phyloP scores from a whole-genome alignment of 1,284 basidiomycete genomes.

The Schizophyllum commune region DNA sequence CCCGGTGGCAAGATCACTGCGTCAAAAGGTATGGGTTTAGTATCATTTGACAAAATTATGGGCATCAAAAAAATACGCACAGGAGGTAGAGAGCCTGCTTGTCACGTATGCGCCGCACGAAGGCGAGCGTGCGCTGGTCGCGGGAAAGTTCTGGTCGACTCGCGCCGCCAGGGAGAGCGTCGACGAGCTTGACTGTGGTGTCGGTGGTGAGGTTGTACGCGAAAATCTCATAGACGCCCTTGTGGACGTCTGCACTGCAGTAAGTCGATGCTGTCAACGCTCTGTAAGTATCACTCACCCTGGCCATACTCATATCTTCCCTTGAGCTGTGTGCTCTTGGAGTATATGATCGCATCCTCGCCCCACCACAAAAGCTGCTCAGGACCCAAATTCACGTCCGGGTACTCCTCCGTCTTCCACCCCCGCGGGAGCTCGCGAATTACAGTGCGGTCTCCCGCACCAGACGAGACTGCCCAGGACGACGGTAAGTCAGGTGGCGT shows the following conservation, averaged over 20 bases:
- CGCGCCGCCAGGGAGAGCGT: constrained; percentile 56
- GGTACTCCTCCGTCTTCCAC: constrained; percentile 51
- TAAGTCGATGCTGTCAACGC: neutral
- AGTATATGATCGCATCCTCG: constrained; percentile 51
- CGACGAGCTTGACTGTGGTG: constrained; percentile 42
- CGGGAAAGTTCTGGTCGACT: constrained; percentile 63
- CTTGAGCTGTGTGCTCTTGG: constrained; percentile 51
- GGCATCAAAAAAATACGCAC: no score
- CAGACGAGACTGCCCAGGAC: constrained; percentile 26
- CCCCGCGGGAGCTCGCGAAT: constrained; percentile 50
- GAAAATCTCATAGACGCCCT: constrained; percentile 62
- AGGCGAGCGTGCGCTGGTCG: constrained; percentile 61
- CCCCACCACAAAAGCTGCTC: constrained; percentile 61
- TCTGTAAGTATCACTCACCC: constrained; percentile 30
- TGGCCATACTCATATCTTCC: constrained; percentile 52
- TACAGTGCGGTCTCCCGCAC: constrained; percentile 47
- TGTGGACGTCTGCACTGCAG: constrained; percentile 46
- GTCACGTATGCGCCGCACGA: constrained; percentile 63
- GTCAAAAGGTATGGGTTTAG: no score
- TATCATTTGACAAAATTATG: no score
- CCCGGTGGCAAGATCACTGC: constrained; percentile 59
- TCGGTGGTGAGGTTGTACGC: constrained; percentile 51
- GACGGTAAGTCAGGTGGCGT: constrained; percentile 29
- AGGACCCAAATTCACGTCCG: constrained; percentile 61
- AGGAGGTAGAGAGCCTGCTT: constrained; percentile 63